Conservation (phyloP, 176 grass and related monocot genomes). For the Poa annua region DNA sequence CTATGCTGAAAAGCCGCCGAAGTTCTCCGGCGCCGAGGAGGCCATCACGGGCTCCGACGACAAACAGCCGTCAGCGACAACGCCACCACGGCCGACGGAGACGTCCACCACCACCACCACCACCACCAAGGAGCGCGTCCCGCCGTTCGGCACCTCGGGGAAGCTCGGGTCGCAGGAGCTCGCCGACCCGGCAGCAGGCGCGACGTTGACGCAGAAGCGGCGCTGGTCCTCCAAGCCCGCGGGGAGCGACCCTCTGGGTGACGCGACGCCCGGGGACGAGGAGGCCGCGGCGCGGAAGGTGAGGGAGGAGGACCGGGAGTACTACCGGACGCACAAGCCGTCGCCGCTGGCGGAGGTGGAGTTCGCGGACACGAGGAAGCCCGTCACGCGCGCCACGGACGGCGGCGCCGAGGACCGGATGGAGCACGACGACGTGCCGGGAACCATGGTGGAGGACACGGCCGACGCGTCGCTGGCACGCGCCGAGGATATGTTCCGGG, state of each 20-base stretch:
- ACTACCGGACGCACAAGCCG: slow-evolving; percentile 81
- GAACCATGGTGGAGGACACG: slow-evolving; percentile 55
- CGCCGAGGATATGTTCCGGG: slow-evolving; percentile 67
- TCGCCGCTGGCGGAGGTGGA: slow-evolving; percentile 73
- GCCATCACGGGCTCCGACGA: neutral
- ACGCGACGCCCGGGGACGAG: slow-evolving; percentile 31
- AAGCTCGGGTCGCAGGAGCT: slow-evolving; percentile 62
- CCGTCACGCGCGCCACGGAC: slow-evolving; percentile 51
- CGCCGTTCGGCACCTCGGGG: slow-evolving; percentile 60
- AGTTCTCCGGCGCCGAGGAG: slow-evolving; percentile 51
- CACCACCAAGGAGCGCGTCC: slow-evolving; percentile 20
- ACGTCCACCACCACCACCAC: neutral
- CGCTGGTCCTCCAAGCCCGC: slow-evolving; percentile 24
- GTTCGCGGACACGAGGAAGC: slow-evolving; percentile 79
- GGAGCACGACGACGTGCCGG: slow-evolving; percentile 38
- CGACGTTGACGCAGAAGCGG: slow-evolving; percentile 63
- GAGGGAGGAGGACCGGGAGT: slow-evolving; percentile 56
- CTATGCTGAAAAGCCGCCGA: slow-evolving; percentile 37
- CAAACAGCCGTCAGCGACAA: neutral
- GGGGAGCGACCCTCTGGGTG: slow-evolving; percentile 18
- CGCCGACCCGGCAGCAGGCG: neutral
- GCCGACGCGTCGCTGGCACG: slow-evolving; percentile 59
- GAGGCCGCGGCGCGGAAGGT: slow-evolving; percentile 31
- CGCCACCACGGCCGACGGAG: neutral
- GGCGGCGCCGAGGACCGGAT: slow-evolving; percentile 22